A percentile compares a stretch with the other conserved stretches of the same genome.
Evolutionary conservation across 495 filamentous ascomycete species (phyloP).

Genomic region (Neurospora sp.): DNA sequence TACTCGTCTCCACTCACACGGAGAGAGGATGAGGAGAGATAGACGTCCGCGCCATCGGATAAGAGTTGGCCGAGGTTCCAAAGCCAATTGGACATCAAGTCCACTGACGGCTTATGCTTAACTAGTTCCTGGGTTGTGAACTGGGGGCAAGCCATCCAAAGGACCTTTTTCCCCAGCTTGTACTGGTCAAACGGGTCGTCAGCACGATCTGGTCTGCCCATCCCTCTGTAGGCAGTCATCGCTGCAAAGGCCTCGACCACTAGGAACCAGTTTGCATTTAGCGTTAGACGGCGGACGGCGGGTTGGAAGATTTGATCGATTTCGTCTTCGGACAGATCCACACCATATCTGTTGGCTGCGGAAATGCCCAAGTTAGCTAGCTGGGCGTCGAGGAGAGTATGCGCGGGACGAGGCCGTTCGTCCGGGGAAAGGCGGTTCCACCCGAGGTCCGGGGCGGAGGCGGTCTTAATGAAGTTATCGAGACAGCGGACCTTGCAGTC

Average conservation of each 20-base stretch:
- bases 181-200: not conserved
- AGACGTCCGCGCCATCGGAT: not conserved
- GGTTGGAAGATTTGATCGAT: not conserved
- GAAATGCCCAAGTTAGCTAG: not conserved
- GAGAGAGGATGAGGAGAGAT: too few relatives aligned
- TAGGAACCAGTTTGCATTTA: not conserved
- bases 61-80: not conserved
- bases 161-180: not conserved
- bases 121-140: not conserved
- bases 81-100: not conserved
- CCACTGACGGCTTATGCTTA: not conserved
- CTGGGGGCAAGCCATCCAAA: not conserved
- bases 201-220: not conserved
- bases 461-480: not conserved
- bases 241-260: not conserved
- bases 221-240: not conserved
- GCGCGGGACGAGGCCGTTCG: not conserved
- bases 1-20: too few relatives aligned
- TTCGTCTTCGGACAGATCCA: not conserved
- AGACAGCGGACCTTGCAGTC: not conserved
- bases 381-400: not conserved
- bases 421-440: not conserved
- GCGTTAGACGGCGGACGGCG: not conserved
- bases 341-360: not conserved
- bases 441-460: not conserved